A percentile compares a stretch with the other conserved stretches of the same genome.
Conservation (phyloP, 192 early-diverging fungal genomes). For the Geranomyces variabilis region DNA sequence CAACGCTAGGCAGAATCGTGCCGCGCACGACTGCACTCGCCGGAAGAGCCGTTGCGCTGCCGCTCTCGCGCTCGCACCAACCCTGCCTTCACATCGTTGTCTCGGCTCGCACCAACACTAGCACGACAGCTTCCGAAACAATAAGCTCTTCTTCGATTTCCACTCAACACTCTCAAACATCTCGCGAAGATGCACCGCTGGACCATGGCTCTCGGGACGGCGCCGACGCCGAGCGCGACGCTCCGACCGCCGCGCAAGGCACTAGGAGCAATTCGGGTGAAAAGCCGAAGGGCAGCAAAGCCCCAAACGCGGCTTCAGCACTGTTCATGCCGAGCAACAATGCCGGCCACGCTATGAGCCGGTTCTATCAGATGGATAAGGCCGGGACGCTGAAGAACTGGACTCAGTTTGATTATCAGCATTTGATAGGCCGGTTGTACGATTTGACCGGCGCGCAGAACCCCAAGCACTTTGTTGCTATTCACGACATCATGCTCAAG, state of each 20-base stretch:
- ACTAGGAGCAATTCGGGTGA: background rate
- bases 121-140: background rate
- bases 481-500: constrained; percentile 6
- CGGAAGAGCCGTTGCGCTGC: constrained; percentile 1
- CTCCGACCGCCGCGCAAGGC: background rate
- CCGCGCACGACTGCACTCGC: background rate
- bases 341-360: background rate
- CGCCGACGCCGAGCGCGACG: background rate
- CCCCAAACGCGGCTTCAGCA: background rate
- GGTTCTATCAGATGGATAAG: background rate
- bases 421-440: background rate
- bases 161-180: background rate
- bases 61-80: background rate
- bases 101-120: background rate
- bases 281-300: background rate
- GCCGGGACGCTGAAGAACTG: background rate
- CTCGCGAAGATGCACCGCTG: background rate
- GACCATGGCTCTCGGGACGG: background rate
- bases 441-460: too few relatives aligned
- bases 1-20: background rate
- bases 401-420: background rate
- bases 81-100: background rate
- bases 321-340: background rate
- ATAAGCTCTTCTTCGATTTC: too few relatives aligned
- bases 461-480: background rate